phyloP scores from a whole-genome alignment of 179 eudicot genomes.

The Carnegiea gigantea region DNA sequence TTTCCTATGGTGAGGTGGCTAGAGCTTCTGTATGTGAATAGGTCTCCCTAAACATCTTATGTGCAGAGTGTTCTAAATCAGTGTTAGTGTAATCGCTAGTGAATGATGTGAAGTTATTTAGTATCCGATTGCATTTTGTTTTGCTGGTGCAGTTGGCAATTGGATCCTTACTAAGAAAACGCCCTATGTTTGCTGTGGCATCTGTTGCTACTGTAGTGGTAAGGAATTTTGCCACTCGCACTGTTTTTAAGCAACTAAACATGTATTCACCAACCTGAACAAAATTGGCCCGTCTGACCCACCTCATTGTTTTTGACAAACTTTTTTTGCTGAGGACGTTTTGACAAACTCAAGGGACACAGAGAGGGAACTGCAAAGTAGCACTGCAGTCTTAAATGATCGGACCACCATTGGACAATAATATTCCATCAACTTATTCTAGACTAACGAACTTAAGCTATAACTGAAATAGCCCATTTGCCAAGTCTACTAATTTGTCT shows the following conservation, averaged over 20 bases:
- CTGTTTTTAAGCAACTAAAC: neutral
- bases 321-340: neutral
- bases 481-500: neutral
- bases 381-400: neutral
- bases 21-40: neutral
- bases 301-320: neutral
- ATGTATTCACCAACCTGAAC: neutral
- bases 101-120: neutral
- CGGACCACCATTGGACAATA: neutral
- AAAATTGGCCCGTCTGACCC: too few species aligned
- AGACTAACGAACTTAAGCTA: neutral
- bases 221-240: slow-evolving; percentile 8
- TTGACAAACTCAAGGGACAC: too few species aligned
- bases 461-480: neutral
- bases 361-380: neutral
- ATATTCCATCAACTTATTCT: neutral
- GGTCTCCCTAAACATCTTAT: neutral
- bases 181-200: slow-evolving; percentile 81
- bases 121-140: neutral
- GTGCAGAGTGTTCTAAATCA: neutral
- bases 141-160: slow-evolving; percentile 55
- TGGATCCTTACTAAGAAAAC: slow-evolving; percentile 78
- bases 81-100: neutral
- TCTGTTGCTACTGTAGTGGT: slow-evolving; percentile 87
- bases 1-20: neutral